Evolutionary conservation across 768 basidiomycete genomes (phyloP), one percentile per base, ranked within the genome.

Genomic region (Naganishia antarctica): DNA sequence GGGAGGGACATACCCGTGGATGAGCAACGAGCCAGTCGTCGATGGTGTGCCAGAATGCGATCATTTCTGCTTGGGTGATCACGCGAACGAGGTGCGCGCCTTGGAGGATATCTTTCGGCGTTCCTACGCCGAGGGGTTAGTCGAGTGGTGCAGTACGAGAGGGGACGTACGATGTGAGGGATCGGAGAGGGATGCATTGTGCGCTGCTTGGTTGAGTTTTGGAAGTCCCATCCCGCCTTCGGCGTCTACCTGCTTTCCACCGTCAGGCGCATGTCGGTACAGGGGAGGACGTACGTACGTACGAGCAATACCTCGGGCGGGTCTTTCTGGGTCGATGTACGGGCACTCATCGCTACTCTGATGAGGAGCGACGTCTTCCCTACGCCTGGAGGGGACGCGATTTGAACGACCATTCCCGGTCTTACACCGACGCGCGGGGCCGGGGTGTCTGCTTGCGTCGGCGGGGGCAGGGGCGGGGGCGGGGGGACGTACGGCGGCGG

Each of bases 351-450:
- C 4, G 65, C 70, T 18, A 74, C 47, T 1, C 51, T 68, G 4
- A 74, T 16, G 12, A 66, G 64, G 23, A 76, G 12, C 7, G 65
- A 16, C 13, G 74, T 74, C 63, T 77, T 77, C 2, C 76, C 76
- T 18, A 66, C 64, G 6, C 76, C 76, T 0, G 76, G 76, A 25
- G 76, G 74, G 18, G 71, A 69, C n/a, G 72, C 68, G 18, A 77
- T 60, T 63, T 76, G 74, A 3, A 76, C 32, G 1, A 68, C 60
- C 70, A 71, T 72, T 5, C 76, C 74, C 15, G 73, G 74, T 6
- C 43, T 32, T 29, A 75, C 65, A 11, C 68, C 63, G 6, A 68
- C 71, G 21, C 60, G 40, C 45, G 16, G 25, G 16, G n/a, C 34
- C 3, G 21, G 3, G 34, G 2, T 43, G 21, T 29, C 49, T 12